phyloP scores from a whole-genome alignment of 495 filamentous ascomycete species.

The Mycothermus thermophilus region DNA sequence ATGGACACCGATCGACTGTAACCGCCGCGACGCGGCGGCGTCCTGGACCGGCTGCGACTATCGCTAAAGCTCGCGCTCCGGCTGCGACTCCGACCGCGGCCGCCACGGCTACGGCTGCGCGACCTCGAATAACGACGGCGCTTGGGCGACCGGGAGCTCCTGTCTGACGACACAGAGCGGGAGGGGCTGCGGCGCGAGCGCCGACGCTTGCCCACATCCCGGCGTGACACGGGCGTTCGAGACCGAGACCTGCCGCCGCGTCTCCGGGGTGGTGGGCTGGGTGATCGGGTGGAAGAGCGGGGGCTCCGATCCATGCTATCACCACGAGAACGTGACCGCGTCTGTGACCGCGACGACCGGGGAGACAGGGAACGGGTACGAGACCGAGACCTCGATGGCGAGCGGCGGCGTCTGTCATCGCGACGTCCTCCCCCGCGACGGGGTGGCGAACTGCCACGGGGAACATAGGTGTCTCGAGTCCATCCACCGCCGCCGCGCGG shows the following conservation, averaged over 20 bases:
- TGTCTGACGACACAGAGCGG: slow-evolving; percentile 20
- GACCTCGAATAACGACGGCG: slow-evolving; percentile 22
- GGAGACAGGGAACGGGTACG: slow-evolving; percentile 15
- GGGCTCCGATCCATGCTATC: slow-evolving; percentile 17
- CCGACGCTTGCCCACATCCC: slow-evolving; percentile 26
- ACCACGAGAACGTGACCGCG: slow-evolving; percentile 23
- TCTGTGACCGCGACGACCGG: slow-evolving; percentile 19
- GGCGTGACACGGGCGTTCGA: slow-evolving; percentile 28
- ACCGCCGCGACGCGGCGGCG: slow-evolving; percentile 6
- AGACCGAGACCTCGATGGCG: slow-evolving; percentile 22
- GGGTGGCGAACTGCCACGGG: slow-evolving; percentile 14
- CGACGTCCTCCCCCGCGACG: slow-evolving; percentile 14
- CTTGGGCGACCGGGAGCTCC: slow-evolving; percentile 17
- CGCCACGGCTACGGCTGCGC: slow-evolving; percentile 25
- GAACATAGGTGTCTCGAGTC: slow-evolving; percentile 20
- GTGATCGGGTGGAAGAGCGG: slow-evolving; percentile 22
- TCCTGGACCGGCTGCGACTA: slow-evolving; percentile 8
- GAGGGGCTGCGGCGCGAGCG: slow-evolving; percentile 23
- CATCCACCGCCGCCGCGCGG: slow-evolving; percentile 13
- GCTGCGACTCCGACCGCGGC: slow-evolving; percentile 4
- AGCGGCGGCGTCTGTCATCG: slow-evolving; percentile 19
- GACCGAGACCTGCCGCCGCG: slow-evolving; percentile 24
- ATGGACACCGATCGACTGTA: slow-evolving; percentile 37
- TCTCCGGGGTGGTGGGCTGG: slow-evolving; percentile 23
- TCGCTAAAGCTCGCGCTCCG: slow-evolving; percentile 6